A percentile compares a stretch with the other conserved stretches of the same genome.
Conservation (phyloP, 352 stramenopile genomes). For the Phytophthora quininea region DNA sequence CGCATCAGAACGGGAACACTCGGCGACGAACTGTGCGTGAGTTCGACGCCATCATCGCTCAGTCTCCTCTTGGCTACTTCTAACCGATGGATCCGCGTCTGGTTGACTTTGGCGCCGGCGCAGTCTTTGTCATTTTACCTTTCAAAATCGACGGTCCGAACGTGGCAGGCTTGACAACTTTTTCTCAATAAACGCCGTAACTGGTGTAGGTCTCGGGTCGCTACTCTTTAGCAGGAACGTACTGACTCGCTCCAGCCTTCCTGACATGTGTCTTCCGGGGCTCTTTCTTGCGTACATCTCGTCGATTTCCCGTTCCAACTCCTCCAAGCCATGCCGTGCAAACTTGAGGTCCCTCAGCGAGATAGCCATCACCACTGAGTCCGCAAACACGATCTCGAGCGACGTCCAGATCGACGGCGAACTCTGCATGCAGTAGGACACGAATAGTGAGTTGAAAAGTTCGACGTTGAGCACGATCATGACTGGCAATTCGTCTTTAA, state of each 20-base stretch:
- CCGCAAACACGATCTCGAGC: conserved; percentile 11
- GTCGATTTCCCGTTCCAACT: conserved; percentile 5
- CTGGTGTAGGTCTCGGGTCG: neutral
- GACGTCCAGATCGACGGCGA: conserved; percentile 20
- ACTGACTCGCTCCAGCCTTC: conserved; percentile 5
- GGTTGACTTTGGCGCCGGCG: no score
- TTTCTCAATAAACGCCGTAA: neutral
- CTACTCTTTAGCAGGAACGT: conserved; percentile 1
- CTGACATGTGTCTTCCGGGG: neutral
- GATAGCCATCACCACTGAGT: conserved; percentile 2
- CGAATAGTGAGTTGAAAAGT: conserved; percentile 27
- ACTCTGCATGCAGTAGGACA: conserved; percentile 28
- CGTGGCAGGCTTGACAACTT: neutral
- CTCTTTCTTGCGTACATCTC: neutral
- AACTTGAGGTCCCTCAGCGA: conserved; percentile 12
- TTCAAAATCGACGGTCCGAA: no score
- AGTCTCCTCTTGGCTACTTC: no score
- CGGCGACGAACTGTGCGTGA: neutral
- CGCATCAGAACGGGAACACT: neutral
- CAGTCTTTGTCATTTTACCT: no score
- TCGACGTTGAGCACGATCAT: conserved; percentile 24
- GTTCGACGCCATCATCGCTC: neutral
- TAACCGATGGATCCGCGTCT: no score
- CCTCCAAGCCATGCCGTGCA: neutral
- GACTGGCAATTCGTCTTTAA: conserved; percentile 21